Base-by-base conservation (phyloP, 805 yeast species). In the Yamadazyma philogaea region DNA sequence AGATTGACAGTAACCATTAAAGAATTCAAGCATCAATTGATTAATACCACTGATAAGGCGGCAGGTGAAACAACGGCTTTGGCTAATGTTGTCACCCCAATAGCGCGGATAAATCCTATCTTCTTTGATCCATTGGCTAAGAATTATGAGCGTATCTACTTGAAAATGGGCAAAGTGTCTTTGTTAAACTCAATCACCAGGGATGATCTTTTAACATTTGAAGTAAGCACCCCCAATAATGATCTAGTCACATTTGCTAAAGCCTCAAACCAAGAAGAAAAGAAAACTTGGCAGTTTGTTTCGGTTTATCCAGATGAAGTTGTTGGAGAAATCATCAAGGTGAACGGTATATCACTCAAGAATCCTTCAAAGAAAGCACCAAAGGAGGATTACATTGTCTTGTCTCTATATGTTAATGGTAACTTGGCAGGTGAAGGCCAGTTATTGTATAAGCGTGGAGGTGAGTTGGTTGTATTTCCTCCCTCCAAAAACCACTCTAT, bases 221-320 rank as follows among this genome's bases (percentile, higher is more conserved):
- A 77, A 48, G 69, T 79, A 34, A 68, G 73, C 24, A 62, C 83
- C 8, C 77, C 79, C 4, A 75, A 77, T 37, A 70, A 76, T 19
- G 71, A 68, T 4, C 51, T 62, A 34, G 65, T 82, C 26, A 61
- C 68, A 4, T 84, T 87, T 56, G 75, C 81, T n/a, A 81, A 80
- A 55, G 87, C 85, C 10, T 74, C 86, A 0, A 82, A 82, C 60
- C 87, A 80, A 54, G 57, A 60, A 12, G 72, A 71, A 7, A 60
- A 64, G 31, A 58, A 67, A 19, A 48, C 60, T 6, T 87, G 95
- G 95, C 79, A 77, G 42, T 85, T 88, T 53, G 74, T 85, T 7
- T 80, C 91, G 2, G 87, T 84, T 10, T 70, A 74, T 50, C 79
- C 87, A 1, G 82, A 77, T 31, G 96, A 88, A 62, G 68, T 71